Percentiles rank a stretch among this genome's conserved stretches.
Evolutionary conservation across 1,139 yeast genomes (phyloP).

Genomic region (Chernovozyma sophiae-reginae): DNA sequence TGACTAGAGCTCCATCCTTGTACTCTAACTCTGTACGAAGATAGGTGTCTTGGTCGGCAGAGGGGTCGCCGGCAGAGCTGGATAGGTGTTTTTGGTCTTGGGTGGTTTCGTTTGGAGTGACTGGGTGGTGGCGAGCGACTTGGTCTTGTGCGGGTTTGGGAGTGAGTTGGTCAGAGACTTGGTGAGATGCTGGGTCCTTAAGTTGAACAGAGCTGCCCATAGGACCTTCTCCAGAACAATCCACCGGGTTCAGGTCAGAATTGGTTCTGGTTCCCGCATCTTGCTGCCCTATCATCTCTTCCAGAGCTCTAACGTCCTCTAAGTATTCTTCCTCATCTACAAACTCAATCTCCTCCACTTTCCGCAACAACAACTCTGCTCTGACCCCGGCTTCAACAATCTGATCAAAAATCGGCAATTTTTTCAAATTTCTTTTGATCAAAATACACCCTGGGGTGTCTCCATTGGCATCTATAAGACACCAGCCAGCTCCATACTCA

Average conservation of each 20-base stretch:
- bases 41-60: constrained; percentile 62
- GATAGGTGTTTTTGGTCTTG: constrained; percentile 5
- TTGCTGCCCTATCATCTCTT: not conserved
- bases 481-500: constrained; percentile 93
- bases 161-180: no score
- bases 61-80: constrained; percentile 56
- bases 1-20: constrained; percentile 65
- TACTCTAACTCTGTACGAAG: constrained; percentile 66
- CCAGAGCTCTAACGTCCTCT: constrained; percentile 9
- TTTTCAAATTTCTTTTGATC: constrained; percentile 45
- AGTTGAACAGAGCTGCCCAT: constrained; percentile 14
- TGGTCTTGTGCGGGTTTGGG: not conserved
- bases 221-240: constrained; percentile 10
- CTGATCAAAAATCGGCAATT: constrained; percentile 42
- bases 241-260: constrained; percentile 1
- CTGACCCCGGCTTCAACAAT: constrained; percentile 86
- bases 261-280: not conserved
- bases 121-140: constrained; percentile 50
- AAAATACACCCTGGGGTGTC: constrained; percentile 77
- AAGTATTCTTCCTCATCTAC: constrained; percentile 19
- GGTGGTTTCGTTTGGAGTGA: constrained; percentile 43
- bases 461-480: constrained; percentile 57
- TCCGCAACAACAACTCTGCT: constrained; percentile 77
- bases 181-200: not conserved
- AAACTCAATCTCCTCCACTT: constrained; percentile 59